Evolutionary conservation across 1,139 yeast genomes (phyloP).

Genomic region (Geotrichum reessii): DNA sequence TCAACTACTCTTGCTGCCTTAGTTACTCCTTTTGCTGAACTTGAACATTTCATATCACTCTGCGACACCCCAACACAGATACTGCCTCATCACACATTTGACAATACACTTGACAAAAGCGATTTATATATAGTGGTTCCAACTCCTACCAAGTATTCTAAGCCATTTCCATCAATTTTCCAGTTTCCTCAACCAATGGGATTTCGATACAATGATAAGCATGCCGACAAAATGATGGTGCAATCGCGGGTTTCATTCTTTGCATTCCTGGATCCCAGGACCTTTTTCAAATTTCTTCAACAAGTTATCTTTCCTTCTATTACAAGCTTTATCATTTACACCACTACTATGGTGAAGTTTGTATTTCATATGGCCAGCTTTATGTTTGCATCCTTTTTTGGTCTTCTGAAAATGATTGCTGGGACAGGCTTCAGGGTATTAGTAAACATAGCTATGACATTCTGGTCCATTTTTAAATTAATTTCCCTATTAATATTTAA

Average conservation of each 20-base stretch:
- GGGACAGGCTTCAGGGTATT: neutral
- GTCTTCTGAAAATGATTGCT: neutral
- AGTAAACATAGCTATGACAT: neutral
- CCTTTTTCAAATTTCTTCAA: neutral
- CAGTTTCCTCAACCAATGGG: neutral
- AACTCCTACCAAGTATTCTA: neutral
- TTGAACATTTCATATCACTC: neutral
- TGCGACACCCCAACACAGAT: neutral
- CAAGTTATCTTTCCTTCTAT: neutral
- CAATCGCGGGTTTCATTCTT: neutral
- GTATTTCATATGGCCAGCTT: neutral
- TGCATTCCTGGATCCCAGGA: neutral
- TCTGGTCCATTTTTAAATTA: neutral
- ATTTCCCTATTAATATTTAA: neutral
- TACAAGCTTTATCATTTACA: neutral
- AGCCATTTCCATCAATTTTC: neutral
- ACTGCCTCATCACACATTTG: neutral
- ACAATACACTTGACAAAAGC: neutral
- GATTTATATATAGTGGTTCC: neutral
- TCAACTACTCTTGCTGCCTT: neutral
- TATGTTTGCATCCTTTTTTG: neutral
- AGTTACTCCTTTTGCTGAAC: neutral
- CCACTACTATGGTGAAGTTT: neutral
- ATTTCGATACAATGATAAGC: neutral
- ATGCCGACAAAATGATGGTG: neutral